Evolutionary conservation across 305 asterid genomes (phyloP).

Genomic region (Fraxinus xanthoxyloides): DNA sequence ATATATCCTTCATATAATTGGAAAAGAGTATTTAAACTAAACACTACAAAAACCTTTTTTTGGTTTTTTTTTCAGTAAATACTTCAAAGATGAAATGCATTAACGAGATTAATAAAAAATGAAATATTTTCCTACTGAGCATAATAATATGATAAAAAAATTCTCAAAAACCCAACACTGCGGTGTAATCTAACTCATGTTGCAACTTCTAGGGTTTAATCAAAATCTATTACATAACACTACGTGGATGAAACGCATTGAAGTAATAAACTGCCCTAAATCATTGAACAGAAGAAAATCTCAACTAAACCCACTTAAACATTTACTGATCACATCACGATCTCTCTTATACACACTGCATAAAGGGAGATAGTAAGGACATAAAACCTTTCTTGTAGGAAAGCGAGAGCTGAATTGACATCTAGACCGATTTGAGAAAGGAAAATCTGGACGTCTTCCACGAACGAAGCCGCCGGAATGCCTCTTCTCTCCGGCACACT

Average conservation of each 20-base stretch:
- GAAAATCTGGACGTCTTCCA: constrained; percentile 83
- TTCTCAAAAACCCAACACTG: neutral
- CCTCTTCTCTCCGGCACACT: constrained; percentile 68
- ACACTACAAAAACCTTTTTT: neutral
- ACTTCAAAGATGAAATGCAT: neutral
- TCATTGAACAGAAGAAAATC: neutral
- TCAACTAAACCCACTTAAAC: neutral
- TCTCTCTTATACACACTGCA: neutral
- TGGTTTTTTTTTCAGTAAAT: neutral
- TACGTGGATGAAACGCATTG: neutral
- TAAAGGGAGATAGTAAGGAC: neutral
- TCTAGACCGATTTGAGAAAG: constrained; percentile 68
- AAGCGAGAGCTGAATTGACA: constrained; percentile 81
- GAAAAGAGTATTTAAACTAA: neutral
- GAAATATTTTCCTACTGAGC: neutral
- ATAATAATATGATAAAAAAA: neutral
- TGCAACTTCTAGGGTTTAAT: neutral
- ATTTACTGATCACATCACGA: neutral
- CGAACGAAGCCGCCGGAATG: constrained; percentile 89
- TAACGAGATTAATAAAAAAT: neutral
- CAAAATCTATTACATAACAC: neutral
- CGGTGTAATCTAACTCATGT: neutral
- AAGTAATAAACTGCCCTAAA: neutral
- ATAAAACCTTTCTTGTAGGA: constrained; percentile 80
- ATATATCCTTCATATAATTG: neutral